phyloP scores from a whole-genome alignment of 2,329 filamentous ascomycete species.

The Cordyceps fumosorosea region DNA sequence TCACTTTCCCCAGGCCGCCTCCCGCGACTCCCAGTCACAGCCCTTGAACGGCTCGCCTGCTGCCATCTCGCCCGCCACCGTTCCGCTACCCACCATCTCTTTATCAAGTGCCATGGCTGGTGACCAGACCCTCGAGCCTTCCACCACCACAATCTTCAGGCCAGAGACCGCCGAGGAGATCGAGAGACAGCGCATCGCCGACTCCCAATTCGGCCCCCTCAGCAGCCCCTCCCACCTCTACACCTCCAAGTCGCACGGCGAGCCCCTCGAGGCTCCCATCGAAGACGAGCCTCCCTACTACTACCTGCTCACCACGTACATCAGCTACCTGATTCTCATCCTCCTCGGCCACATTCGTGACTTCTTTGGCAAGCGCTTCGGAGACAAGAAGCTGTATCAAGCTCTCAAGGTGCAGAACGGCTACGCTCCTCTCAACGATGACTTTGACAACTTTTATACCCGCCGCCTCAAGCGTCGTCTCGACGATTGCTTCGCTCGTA shows the following conservation, averaged over 20 bases:
- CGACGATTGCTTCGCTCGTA: constrained; percentile 92
- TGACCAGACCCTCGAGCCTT: constrained; percentile 63
- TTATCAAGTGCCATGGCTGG: constrained; percentile 79
- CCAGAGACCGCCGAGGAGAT: constrained; percentile 81
- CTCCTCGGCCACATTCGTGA: constrained; percentile 92
- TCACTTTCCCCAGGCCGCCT: not conserved
- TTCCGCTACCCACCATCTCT: constrained; percentile 84
- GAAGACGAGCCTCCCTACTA: constrained; percentile 97
- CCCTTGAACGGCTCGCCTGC: constrained; percentile 42
- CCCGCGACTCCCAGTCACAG: constrained; percentile 7
- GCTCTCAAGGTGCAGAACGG: constrained; percentile 78
- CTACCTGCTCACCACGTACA: constrained; percentile 94
- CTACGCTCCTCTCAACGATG: constrained; percentile 91
- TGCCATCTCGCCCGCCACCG: constrained; percentile 62
- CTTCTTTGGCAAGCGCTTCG: constrained; percentile 96
- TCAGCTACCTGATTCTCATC: constrained; percentile 95
- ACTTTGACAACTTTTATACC: constrained; percentile 98
- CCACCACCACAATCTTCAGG: constrained; percentile 75
- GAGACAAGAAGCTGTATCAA: constrained; percentile 72
- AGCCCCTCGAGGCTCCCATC: constrained; percentile 71
- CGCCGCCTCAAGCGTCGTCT: constrained; percentile 87
- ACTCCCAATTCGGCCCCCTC: constrained; percentile 88
- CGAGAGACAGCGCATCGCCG: constrained; percentile 65
- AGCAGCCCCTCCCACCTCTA: constrained; percentile 77
- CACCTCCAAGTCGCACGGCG: constrained; percentile 78